phyloP scores from a whole-genome alignment of 371 early-diverging fungal genomes.

The Mortierella sp. region DNA sequence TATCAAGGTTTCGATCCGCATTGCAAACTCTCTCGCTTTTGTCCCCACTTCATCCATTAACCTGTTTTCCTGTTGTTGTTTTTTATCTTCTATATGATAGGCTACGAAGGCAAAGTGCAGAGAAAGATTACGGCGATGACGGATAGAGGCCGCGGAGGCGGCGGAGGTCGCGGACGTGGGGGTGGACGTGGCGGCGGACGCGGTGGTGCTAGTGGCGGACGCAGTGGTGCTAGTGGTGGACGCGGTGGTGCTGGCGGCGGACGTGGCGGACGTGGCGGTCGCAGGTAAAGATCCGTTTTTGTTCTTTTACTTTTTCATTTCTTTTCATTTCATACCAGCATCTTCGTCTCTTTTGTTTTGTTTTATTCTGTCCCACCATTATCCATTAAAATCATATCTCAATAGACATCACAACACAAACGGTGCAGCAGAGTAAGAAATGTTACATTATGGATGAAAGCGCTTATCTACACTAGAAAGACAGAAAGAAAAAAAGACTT shows the following conservation, averaged over 20 bases:
- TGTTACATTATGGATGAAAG: neutral
- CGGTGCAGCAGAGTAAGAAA: no score
- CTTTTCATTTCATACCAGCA: slow-evolving; percentile 5
- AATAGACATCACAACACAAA: neutral
- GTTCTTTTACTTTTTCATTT: neutral
- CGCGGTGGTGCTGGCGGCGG: slow-evolving; percentile 20
- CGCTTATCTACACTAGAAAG: neutral
- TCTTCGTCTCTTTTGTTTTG: neutral
- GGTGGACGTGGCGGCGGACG: slow-evolving; percentile 27
- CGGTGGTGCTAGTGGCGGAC: slow-evolving; percentile 17
- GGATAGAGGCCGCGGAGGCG: slow-evolving; percentile 37
- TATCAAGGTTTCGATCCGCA: slow-evolving; percentile 25
- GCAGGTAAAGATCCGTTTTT: slow-evolving; percentile 2
- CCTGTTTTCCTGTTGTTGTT: neutral
- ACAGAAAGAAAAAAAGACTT: neutral
- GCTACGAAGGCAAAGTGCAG: slow-evolving; percentile 51
- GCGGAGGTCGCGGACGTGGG: slow-evolving; percentile 30
- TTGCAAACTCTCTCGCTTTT: neutral
- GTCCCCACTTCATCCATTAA: neutral
- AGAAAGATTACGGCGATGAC: slow-evolving; percentile 47
- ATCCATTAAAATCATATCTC: neutral
- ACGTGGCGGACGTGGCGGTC: slow-evolving; percentile 21
- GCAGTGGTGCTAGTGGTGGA: slow-evolving; percentile 17
- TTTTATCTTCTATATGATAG: slow-evolving; percentile 15
- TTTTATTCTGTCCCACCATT: neutral